phyloP scores from a whole-genome alignment of 2,329 filamentous ascomycete genomes.

The Colletotrichum euphorbiae region DNA sequence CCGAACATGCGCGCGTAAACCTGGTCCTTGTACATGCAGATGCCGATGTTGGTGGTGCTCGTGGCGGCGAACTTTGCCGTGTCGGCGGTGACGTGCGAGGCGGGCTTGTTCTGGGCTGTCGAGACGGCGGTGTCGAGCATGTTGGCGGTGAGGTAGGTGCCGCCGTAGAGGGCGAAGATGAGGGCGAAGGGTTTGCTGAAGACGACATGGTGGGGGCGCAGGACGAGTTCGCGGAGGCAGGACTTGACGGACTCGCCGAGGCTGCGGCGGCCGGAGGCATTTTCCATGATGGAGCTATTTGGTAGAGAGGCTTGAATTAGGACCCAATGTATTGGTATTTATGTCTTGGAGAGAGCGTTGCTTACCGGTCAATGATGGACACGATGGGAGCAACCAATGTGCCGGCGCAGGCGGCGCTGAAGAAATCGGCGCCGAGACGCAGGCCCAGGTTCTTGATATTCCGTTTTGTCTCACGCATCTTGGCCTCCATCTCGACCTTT shows the following conservation, averaged over 20 bases:
- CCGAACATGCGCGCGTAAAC: slow-evolving; percentile 88
- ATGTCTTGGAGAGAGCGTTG: not conserved
- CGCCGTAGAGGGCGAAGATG: slow-evolving; percentile 82
- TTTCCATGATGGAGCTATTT: slow-evolving; percentile 80
- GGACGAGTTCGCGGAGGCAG: slow-evolving; percentile 67
- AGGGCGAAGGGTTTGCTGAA: slow-evolving; percentile 75
- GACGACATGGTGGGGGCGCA: slow-evolving; percentile 71
- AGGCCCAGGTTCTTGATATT: slow-evolving; percentile 79
- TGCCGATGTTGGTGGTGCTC: slow-evolving; percentile 82
- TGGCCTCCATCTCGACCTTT: slow-evolving; percentile 40
- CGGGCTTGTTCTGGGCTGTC: slow-evolving; percentile 67
- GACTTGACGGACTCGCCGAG: slow-evolving; percentile 69
- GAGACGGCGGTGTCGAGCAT: slow-evolving; percentile 82
- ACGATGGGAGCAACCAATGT: slow-evolving; percentile 85
- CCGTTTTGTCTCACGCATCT: slow-evolving; percentile 58
- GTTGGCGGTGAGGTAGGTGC: slow-evolving; percentile 92
- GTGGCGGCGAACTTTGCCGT: slow-evolving; percentile 85
- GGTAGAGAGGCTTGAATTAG: not conserved
- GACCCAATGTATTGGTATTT: not conserved
- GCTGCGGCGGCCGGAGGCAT: slow-evolving; percentile 76
- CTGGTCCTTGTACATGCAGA: slow-evolving; percentile 91
- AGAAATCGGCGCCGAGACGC: slow-evolving; percentile 75
- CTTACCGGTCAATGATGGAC: slow-evolving; percentile 85
- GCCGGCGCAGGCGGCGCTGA: slow-evolving; percentile 78
- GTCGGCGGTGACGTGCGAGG: slow-evolving; percentile 76